Conservation (phyloP, 768 basidiomycete species). For the Melanogaster broomeanus region DNA sequence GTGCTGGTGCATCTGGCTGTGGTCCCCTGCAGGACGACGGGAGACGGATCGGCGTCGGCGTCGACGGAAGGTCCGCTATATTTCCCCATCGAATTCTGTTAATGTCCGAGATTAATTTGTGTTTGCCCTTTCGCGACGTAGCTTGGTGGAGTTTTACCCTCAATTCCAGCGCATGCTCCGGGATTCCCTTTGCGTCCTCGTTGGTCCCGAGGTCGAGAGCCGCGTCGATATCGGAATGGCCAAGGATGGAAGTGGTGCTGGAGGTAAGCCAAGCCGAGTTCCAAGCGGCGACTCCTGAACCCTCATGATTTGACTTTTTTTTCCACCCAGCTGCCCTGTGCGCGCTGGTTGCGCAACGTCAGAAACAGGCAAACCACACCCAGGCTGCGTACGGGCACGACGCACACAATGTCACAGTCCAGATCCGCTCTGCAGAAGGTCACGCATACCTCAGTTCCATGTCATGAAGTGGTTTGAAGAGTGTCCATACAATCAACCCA, state of each 20-base stretch:
- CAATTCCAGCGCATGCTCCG: slow-evolving; percentile 76
- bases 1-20: slow-evolving; percentile 23
- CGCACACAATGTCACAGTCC: background rate
- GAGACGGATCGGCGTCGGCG: slow-evolving; percentile 74
- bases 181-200: slow-evolving; percentile 68
- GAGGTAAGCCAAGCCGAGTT: slow-evolving; percentile 64
- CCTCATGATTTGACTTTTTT: slow-evolving; percentile 5
- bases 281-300: background rate
- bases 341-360: slow-evolving; percentile 51
- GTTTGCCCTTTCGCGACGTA: slow-evolving; percentile 28
- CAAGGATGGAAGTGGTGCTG: slow-evolving; percentile 97
- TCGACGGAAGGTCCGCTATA: slow-evolving; percentile 81
- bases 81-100: background rate
- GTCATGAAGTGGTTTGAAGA: slow-evolving; percentile 11
- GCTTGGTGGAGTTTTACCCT: slow-evolving; percentile 92
- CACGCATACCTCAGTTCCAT: slow-evolving; percentile 20
- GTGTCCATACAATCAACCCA: background rate
- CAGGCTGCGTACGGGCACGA: slow-evolving; percentile 11
- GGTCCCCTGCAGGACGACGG: slow-evolving; percentile 34
- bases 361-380: slow-evolving; percentile 16
- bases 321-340: slow-evolving; percentile 72
- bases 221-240: slow-evolving; percentile 87
- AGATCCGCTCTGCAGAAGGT: slow-evolving; percentile 13
- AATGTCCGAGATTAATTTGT: background rate
- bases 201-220: slow-evolving; percentile 81